Conservation (phyloP, 108 stramenopile species). For the Nannochloropsis salina region DNA sequence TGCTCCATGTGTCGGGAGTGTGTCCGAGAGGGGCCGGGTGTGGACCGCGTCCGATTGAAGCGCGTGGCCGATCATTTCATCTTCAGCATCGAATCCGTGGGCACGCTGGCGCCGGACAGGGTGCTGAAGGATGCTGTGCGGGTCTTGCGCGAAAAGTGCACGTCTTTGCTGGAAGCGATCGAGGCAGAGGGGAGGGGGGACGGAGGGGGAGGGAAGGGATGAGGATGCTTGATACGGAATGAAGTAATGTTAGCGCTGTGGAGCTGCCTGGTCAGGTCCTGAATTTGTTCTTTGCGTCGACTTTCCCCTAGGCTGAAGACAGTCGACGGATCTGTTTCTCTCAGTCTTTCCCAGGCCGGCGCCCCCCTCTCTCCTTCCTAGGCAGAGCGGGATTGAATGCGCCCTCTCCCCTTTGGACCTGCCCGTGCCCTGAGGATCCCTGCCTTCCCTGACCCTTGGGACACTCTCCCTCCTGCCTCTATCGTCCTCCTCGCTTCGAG, state of each 20-base stretch:
- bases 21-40: slow-evolving; percentile 69
- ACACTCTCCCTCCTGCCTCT: too few relatives aligned
- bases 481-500: too few relatives aligned
- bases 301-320: too few relatives aligned
- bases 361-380: too few relatives aligned
- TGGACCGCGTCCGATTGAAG: slow-evolving; percentile 69
- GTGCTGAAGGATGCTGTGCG: slow-evolving; percentile 38
- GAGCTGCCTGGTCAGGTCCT: too few relatives aligned
- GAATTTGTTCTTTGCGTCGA: too few relatives aligned
- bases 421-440: too few relatives aligned
- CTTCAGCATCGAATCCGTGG: slow-evolving; percentile 87
- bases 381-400: too few relatives aligned
- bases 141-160: slow-evolving; percentile 37
- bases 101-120: slow-evolving; percentile 67
- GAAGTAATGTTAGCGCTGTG: background rate
- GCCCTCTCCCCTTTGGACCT: too few relatives aligned
- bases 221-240: background rate
- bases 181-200: slow-evolving; percentile 28
- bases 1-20: slow-evolving; percentile 96
- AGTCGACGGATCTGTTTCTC: too few relatives aligned
- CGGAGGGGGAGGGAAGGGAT: background rate
- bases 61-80: slow-evolving; percentile 89
- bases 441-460: too few relatives aligned
- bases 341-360: too few relatives aligned
- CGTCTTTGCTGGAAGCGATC: slow-evolving; percentile 28